Base-by-base conservation (phyloP, 345 rosid species). In the Citrus trifoliata region DNA sequence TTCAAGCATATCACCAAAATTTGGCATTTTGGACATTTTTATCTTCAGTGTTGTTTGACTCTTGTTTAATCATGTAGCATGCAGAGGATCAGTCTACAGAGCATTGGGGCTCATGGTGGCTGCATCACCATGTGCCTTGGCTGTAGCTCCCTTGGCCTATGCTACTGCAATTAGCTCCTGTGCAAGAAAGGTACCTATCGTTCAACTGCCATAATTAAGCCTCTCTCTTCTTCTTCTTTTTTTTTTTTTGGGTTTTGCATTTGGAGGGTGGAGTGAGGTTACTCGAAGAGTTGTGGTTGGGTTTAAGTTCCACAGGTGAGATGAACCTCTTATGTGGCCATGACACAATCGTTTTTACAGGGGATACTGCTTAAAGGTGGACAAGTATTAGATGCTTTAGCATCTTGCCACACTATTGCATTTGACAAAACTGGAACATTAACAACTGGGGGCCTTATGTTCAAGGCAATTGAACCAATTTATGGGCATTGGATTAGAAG, bases 351-450 rank as follows among this genome's bases (percentile, higher is more conserved):
- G 56, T 69, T 80, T 77, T 65, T 80, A 61, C 79, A 96, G 99
- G 97, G 99, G 32, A 96, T 96, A 85, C 87, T 93, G 87, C 93
- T 96, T 62, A 96, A 91, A 89, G 99, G 98, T 84, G 99, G 90
- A 63, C 97, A 94, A 76, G 97, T 96, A 75, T 87, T 96, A 70
- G 98, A 96, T 86, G 99, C 98, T 77, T 88, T 96, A 28, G 91
- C 99, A 58, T 91, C 94, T 79, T 94, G 99, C 83, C 97, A 86
- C 67, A 90, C 95, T 58, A 80, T 94, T 89, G 99, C 98, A 55
- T 96, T 96, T 89, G 99, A 96, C 86, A 96, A 96, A 91, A 96
- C 99, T 33, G 99, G 99, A 83, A 96, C 99, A 72, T 84, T 96
- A 87, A 96, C 99, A 59, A 96, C 94, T 8, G 98, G 98, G 4